Conservation (phyloP, 179 eudicot species). For the Vitellaria paradoxa region DNA sequence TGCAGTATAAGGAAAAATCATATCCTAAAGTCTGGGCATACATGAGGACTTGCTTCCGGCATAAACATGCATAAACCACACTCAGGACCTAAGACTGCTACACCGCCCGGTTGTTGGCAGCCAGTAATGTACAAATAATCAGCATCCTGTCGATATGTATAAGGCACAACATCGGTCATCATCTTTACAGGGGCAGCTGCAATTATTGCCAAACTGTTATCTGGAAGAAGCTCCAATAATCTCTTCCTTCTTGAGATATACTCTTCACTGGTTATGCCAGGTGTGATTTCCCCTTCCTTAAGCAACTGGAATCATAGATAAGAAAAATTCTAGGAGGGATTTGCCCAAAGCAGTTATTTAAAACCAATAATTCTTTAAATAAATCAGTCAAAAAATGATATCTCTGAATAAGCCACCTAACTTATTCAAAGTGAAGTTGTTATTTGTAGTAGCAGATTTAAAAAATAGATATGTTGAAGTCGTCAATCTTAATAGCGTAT, state of each 20-base stretch:
- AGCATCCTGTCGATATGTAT: conserved; percentile 78
- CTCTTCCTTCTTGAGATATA: conserved; percentile 70
- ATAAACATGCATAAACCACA: conserved; percentile 96
- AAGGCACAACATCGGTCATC: conserved; percentile 97
- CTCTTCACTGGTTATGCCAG: conserved; percentile 69
- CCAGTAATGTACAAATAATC: conserved; percentile 85
- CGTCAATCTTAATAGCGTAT: too few relatives aligned
- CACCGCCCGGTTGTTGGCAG: conserved; percentile 90
- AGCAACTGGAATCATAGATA: conserved; percentile 42
- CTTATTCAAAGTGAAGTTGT: too few relatives aligned
- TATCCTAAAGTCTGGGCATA: conserved; percentile 24
- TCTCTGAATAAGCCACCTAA: too few relatives aligned
- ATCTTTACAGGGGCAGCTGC: conserved; percentile 86
- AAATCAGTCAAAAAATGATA: too few relatives aligned
- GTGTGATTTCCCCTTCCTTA: conserved; percentile 87
- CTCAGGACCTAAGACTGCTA: conserved; percentile 82
- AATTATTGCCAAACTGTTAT: conserved; percentile 74
- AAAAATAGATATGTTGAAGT: too few relatives aligned
- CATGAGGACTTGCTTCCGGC: conserved; percentile 73
- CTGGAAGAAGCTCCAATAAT: conserved; percentile 77
- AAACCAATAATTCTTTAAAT: too few relatives aligned
- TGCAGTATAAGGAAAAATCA: neutral
- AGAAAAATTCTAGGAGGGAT: neutral
- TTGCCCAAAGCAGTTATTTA: too few relatives aligned
- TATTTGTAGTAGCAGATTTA: too few relatives aligned